phyloP scores from a whole-genome alignment of 2,329 filamentous ascomycete genomes.

The Pyricularia sp. region DNA sequence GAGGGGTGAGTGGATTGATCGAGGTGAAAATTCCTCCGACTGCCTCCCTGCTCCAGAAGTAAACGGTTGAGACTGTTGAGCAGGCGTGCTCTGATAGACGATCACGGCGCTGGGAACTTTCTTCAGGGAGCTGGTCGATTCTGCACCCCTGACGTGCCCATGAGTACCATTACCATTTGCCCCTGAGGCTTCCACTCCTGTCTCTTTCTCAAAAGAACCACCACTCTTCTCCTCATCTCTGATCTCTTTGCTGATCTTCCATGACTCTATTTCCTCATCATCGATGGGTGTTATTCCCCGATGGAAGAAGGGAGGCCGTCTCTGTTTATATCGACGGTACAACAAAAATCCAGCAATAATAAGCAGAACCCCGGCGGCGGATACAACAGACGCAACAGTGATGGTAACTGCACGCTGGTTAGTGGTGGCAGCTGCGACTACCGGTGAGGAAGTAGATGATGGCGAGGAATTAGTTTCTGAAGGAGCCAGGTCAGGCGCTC shows the following conservation, averaged over 20 bases:
- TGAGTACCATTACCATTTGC: neutral
- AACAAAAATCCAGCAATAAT: slow-evolving; percentile 28
- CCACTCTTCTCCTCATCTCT: slow-evolving; percentile 18
- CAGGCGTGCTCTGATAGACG: neutral
- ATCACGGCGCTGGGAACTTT: slow-evolving; percentile 21
- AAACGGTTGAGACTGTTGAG: neutral
- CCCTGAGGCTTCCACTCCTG: slow-evolving; percentile 10
- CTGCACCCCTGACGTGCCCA: neutral
- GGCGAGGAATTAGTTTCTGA: neutral
- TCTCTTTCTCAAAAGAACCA: slow-evolving; percentile 6
- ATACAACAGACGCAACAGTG: slow-evolving; percentile 37
- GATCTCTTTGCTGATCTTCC: slow-evolving; percentile 34
- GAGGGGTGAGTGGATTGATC: slow-evolving; percentile 19
- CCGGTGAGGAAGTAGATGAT: neutral
- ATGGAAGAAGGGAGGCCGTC: slow-evolving; percentile 32
- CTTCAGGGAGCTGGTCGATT: slow-evolving; percentile 16
- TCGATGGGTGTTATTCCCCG: slow-evolving; percentile 52
- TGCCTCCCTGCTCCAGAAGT: slow-evolving; percentile 24
- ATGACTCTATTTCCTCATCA: slow-evolving; percentile 57
- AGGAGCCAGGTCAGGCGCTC: neutral
- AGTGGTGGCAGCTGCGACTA: neutral
- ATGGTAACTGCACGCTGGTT: slow-evolving; percentile 34
- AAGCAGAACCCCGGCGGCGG: slow-evolving; percentile 33
- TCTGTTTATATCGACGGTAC: slow-evolving; percentile 27
- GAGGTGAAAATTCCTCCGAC: slow-evolving; percentile 21